Percentiles rank a stretch among this genome's conserved stretches.
Evolutionary conservation across 192 early-diverging fungal genomes (phyloP).

Genomic region (Backusella sp.): DNA sequence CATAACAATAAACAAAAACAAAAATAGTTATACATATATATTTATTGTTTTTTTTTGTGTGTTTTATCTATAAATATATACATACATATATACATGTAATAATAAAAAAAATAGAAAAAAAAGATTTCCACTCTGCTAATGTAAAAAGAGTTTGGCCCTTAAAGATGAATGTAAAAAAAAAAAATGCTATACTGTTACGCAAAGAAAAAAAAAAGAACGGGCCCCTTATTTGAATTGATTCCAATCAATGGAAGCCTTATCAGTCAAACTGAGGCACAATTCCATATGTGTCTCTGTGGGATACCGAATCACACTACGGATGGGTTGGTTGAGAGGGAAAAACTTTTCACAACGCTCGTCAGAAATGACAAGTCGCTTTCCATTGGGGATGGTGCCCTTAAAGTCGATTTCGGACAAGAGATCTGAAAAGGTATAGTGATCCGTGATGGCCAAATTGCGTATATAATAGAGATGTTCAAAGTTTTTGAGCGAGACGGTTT

Average conservation of each 20-base stretch:
- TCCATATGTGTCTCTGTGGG: slow-evolving; percentile 26
- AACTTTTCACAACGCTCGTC: slow-evolving; percentile 26
- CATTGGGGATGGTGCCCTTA: slow-evolving; percentile 26
- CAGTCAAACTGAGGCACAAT: slow-evolving; percentile 28
- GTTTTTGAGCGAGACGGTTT: slow-evolving; percentile 30
- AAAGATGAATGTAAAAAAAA: neutral
- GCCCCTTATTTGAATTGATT: slow-evolving; percentile 11
- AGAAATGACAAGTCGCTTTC: slow-evolving; percentile 35
- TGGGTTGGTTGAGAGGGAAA: slow-evolving; percentile 34
- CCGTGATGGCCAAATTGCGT: slow-evolving; percentile 36
- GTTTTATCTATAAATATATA: neutral
- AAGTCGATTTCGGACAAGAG: slow-evolving; percentile 29
- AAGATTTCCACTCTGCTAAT: neutral
- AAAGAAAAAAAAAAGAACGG: neutral
- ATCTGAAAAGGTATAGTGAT: slow-evolving; percentile 34
- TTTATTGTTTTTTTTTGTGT: neutral
- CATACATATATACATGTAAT: neutral
- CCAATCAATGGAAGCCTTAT: slow-evolving; percentile 32
- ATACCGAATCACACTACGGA: slow-evolving; percentile 27
- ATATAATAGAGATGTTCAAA: slow-evolving; percentile 27
- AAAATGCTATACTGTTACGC: neutral
- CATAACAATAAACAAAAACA: no score
- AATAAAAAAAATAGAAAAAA: neutral
- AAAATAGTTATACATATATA: neutral
- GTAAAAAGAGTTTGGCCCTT: no score